A percentile compares a stretch with the other conserved stretches of the same genome.
Evolutionary conservation across 2,329 filamentous ascomycete species (phyloP).

Genomic region (Magnaporthiopsis incrustans): DNA sequence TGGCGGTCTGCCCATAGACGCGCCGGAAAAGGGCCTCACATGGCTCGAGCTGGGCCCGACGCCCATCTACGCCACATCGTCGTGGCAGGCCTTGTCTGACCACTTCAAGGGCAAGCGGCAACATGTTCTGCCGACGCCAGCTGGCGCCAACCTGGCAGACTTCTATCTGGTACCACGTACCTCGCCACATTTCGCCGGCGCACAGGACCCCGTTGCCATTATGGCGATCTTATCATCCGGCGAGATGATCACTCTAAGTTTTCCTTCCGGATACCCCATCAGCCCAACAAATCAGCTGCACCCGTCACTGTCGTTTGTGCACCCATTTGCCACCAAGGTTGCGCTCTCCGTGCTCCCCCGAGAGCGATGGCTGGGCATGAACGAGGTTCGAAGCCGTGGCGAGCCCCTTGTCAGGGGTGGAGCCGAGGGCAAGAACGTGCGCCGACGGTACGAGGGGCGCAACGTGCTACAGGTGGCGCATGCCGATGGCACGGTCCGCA

Average conservation of each 20-base stretch:
- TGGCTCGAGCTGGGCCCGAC: conserved; percentile 86
- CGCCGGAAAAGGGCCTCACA: conserved; percentile 67
- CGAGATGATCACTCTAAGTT: conserved; percentile 82
- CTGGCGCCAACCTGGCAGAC: conserved; percentile 67
- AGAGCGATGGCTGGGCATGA: conserved; percentile 79
- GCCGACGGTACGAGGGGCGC: conserved; percentile 72
- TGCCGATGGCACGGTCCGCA: conserved; percentile 79
- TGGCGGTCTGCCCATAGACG: conserved; percentile 64
- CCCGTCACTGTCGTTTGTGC: conserved; percentile 76
- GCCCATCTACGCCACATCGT: conserved; percentile 83
- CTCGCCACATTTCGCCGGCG: conserved; percentile 79
- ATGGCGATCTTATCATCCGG: conserved; percentile 75
- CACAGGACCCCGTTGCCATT: conserved; percentile 83
- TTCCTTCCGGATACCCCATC: conserved; percentile 86
- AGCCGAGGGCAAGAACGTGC: conserved; percentile 57
- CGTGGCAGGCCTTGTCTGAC: conserved; percentile 72
- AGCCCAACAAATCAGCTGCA: conserved; percentile 90
- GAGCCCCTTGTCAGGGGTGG: conserved; percentile 75
- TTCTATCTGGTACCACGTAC: conserved; percentile 76
- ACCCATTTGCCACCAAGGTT: conserved; percentile 75
- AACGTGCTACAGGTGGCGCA: conserved; percentile 84
- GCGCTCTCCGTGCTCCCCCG: conserved; percentile 68
- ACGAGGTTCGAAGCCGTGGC: conserved; percentile 73
- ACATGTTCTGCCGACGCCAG: conserved; percentile 65
- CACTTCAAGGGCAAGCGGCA: conserved; percentile 75